These are phyloP conservation scores for Chaetoceros tenuissimus DNA, from an alignment of 108 stramenopile genomes.

Conservation along the genomic window DNA sequence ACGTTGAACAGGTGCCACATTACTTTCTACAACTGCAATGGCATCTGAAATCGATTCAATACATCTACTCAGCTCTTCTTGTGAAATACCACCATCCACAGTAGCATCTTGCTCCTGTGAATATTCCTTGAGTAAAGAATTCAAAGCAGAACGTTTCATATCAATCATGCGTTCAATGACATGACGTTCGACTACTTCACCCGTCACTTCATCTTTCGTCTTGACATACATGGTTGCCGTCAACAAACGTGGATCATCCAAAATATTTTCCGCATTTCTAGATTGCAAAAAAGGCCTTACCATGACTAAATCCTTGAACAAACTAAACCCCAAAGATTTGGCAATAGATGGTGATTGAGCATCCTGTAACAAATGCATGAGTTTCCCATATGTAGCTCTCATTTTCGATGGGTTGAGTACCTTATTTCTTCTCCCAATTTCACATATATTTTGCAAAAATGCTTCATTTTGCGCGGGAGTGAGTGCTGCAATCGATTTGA, in stretches of 20 bases:
- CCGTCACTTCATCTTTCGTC: constrained; percentile 13
- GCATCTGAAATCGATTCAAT: constrained; percentile 73
- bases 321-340: constrained; percentile 32
- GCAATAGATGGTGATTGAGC: constrained; percentile 38
- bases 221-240: constrained; percentile 26
- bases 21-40: constrained; percentile 50
- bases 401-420: constrained; percentile 77
- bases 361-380: constrained; percentile 82
- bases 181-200: constrained; percentile 10
- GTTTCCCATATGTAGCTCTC: constrained; percentile 76
- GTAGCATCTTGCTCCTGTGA: not conserved
- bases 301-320: constrained; percentile 45
- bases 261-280: constrained; percentile 19
- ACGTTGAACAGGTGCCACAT: constrained; percentile 56
- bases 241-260: constrained; percentile 40
- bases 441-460: constrained; percentile 45
- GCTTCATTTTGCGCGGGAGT: constrained; percentile 38
- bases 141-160: constrained; percentile 12
- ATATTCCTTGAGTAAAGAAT: constrained; percentile 23
- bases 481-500: constrained; percentile 9
- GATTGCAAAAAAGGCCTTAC: constrained; percentile 32
- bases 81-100: constrained; percentile 12
- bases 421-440: constrained; percentile 82
- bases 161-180: constrained; percentile 11
- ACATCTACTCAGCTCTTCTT: constrained; percentile 36